Conservation (phyloP, 495 filamentous ascomycete genomes). For the Cercophora scortea region DNA sequence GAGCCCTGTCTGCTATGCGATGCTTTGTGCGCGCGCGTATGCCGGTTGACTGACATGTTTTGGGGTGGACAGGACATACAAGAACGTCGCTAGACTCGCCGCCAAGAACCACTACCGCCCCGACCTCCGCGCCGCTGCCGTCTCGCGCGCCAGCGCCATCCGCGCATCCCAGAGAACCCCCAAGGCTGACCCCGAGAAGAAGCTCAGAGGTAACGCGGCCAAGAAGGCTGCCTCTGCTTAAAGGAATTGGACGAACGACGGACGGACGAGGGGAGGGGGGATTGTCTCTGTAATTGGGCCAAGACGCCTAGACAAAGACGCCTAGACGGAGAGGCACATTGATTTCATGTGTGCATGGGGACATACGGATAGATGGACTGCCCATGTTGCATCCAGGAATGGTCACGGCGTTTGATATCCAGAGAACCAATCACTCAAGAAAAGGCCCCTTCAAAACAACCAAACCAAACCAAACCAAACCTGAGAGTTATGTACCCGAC, state of each 20-base stretch:
- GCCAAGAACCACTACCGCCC: conserved; percentile 78
- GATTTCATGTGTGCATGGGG: conserved; percentile 14
- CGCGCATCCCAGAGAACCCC: conserved; percentile 66
- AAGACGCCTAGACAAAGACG: conserved; percentile 7
- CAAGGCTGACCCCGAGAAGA: conserved; percentile 65
- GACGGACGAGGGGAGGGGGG: not conserved
- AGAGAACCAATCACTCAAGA: conserved; percentile 21
- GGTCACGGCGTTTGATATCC: conserved; percentile 33
- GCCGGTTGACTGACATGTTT: conserved; percentile 14
- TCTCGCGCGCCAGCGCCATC: conserved; percentile 83
- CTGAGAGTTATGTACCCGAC: not conserved
- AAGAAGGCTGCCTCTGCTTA: conserved; percentile 48
- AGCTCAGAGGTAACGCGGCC: conserved; percentile 76
- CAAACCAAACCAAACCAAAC: not conserved
- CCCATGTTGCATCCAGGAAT: conserved; percentile 24
- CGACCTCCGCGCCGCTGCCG: conserved; percentile 79
- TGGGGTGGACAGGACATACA: conserved; percentile 63
- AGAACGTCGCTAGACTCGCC: conserved; percentile 66
- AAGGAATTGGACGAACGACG: conserved; percentile 6
- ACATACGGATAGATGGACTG: conserved; percentile 6
- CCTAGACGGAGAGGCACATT: conserved; percentile 1
- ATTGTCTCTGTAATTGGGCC: conserved; percentile 16
- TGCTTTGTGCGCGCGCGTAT: not conserved
- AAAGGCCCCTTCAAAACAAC: not conserved
- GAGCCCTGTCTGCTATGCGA: not conserved